Evolutionary conservation across 352 stramenopile species (phyloP).

Genomic region (Pythium aquatile): DNA sequence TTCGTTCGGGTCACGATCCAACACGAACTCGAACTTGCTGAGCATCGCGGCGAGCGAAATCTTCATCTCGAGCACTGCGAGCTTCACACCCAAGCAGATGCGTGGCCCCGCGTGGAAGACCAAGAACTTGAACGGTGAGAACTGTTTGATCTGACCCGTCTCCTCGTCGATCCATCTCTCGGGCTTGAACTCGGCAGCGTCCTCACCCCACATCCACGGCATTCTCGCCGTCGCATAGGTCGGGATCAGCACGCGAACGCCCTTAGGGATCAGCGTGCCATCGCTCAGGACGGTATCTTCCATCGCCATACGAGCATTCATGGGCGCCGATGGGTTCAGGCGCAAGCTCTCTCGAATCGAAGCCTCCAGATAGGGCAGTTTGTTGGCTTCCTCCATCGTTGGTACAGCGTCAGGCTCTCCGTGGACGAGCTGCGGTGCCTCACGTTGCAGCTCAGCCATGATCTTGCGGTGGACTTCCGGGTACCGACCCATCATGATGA

Average conservation of each 20-base stretch:
- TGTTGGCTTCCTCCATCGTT: slow-evolving; percentile 41
- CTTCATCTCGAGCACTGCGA: slow-evolving; percentile 64
- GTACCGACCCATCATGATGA: slow-evolving; percentile 73
- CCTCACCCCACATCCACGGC: slow-evolving; percentile 55
- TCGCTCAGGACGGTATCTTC: slow-evolving; percentile 67
- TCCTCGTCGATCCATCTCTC: slow-evolving; percentile 58
- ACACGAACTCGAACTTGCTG: slow-evolving; percentile 48
- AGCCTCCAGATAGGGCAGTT: slow-evolving; percentile 53
- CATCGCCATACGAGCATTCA: slow-evolving; percentile 46
- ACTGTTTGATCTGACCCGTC: slow-evolving; percentile 38
- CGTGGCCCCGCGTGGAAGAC: slow-evolving; percentile 65
- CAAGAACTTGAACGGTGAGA: slow-evolving; percentile 65
- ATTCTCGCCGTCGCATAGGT: slow-evolving; percentile 65
- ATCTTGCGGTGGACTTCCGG: slow-evolving; percentile 36
- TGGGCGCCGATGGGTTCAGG: slow-evolving; percentile 58
- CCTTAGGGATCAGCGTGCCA: slow-evolving; percentile 56
- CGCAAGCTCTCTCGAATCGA: slow-evolving; percentile 60
- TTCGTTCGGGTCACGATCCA: slow-evolving; percentile 37
- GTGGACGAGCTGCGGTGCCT: slow-evolving; percentile 24
- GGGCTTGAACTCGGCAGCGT: slow-evolving; percentile 60
- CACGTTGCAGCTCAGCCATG: slow-evolving; percentile 26
- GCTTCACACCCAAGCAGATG: slow-evolving; percentile 67
- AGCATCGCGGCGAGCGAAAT: slow-evolving; percentile 54
- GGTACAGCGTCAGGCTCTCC: slow-evolving; percentile 22
- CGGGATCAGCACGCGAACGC: slow-evolving; percentile 54